Evolutionary conservation across 1,284 basidiomycete genomes (phyloP), one percentile per base, ranked within the genome.

Genomic region (Amylostereum chailletii): DNA sequence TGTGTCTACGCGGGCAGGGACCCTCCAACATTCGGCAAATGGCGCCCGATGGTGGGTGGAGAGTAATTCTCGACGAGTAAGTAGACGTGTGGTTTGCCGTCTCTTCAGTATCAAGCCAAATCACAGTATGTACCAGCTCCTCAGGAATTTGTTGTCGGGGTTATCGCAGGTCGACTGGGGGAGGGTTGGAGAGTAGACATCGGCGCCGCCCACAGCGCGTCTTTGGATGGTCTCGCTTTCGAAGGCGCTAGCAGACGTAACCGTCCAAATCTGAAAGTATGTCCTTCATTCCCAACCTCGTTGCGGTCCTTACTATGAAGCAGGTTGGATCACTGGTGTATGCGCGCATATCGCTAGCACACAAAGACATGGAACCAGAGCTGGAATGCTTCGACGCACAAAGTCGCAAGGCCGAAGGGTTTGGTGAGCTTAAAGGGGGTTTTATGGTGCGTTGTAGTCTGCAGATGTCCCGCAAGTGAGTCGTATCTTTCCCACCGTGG

Each of bases 361-460:
- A 91, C 59, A 89, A 87, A 60, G 89, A 93, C 61, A 90, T 91
- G 82, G 90, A 93, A 47, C 90, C 90, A 1, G 90, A 93, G 59
- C 69, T 93, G 3, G 88, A 91, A 61, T 93, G 90, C 62, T 90
- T 91, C 59, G 86, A 92, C 60, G 86, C 87, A 3, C 84, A 90
- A 57, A 89, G 86, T 32, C 81, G 77, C 57, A 93, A 92, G 65
- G 70, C 88, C 0, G 85, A 86, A 54, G 90, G 87, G 0, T 92
- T 86, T 57, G 90, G 90, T 2, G 89, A 90, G 58, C 74, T 93
- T 29, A 86, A 83, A 53, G 83, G 81, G 6, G 90, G 90, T 1
- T 90, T 90, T 57, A 58, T 91, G 46, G 74, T 83, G 10, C 76
- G 76, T 50, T 89, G 86, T 59, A 87, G 85, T 60, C 65, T 92